Base-by-base conservation (phyloP, 2,329 filamentous ascomycete species). In the Plectosphaerella cucumerina region DNA sequence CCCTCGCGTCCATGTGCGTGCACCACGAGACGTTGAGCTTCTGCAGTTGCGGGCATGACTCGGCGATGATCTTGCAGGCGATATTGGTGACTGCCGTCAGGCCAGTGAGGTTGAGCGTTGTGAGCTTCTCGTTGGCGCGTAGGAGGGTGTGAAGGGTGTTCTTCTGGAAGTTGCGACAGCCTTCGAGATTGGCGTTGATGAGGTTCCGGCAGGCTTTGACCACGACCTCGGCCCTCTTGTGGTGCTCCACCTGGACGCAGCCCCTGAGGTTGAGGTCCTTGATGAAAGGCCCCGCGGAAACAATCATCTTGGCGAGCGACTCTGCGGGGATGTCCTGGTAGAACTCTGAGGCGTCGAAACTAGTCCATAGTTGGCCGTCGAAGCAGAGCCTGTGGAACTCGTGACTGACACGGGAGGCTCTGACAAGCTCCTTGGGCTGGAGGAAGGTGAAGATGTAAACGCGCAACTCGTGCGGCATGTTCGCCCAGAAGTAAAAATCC, bases 1-100 rank as follows among this genome's bases (percentile, higher is more conserved):
- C 92, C 12, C 81, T 75, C 9, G 89, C 87, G 62, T 94, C 87
- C 63, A 97, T 84, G 54, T 90, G 87, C 58, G 85, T 85, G 71
- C 94, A 99, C 90, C 93, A 97, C 0, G 91, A 96, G 18, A 97
- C 82, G 61, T 97, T 95, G 57, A 97, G 78, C 50, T 82, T 78
- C 67, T 96, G 86, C n/a, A 99, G 75, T 46, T 86, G 84, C 1
- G 86, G 84, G 60, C 93, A 97, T 37, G 86, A 86, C 49, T 87
- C 78, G 1, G 89, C 86, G 53, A 99, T 87, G 53, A 95, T 90
- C 62, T 86, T 89, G 81, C 95, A 92, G 1, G 90, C 89, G 20
- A 82, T 82, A 64, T 96, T 96, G 26, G 86, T 90, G 14, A 92
- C 88, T 12, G 86, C 85, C 2, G 83, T 75, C 54, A 97, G 77